These are phyloP conservation scores for Cruciata laevipes DNA, from an alignment of 257 asterid genomes.

Conservation along the genomic window DNA sequence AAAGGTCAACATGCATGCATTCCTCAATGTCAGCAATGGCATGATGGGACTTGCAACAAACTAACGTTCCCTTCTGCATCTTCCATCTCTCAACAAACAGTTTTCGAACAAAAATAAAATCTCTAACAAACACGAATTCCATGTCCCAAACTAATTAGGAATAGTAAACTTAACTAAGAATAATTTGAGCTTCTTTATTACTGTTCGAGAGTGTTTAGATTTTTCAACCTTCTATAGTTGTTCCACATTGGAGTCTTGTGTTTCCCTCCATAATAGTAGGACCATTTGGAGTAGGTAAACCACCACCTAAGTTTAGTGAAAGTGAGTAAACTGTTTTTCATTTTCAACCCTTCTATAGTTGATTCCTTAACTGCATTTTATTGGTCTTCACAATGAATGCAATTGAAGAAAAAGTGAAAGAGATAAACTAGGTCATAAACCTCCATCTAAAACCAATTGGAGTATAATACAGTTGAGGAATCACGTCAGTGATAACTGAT, in stretches of 20 bases:
- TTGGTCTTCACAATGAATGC: neutral
- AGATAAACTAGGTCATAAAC: no score
- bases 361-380: neutral
- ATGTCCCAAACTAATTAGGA: neutral
- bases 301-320: neutral
- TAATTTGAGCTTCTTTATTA: no score
- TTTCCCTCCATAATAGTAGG: neutral
- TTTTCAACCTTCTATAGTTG: neutral
- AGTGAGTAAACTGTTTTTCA: neutral
- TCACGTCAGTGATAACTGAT: no score
- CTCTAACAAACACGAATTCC: neutral
- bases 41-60: conserved; percentile 1
- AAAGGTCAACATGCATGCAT: conserved; percentile 3
- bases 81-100: neutral
- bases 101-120: no score
- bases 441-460: no score
- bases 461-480: no score
- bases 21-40: neutral
- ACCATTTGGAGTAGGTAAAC: neutral
- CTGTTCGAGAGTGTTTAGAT: neutral
- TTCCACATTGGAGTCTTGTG: neutral
- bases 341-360: neutral
- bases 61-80: neutral
- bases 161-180: neutral
- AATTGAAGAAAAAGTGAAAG: no score